A percentile compares a stretch with the other conserved stretches of the same genome.
These are phyloP conservation scores for Monosporascus cannonballus DNA, from an alignment of 2,329 filamentous ascomycete species.

Conservation along the genomic window DNA sequence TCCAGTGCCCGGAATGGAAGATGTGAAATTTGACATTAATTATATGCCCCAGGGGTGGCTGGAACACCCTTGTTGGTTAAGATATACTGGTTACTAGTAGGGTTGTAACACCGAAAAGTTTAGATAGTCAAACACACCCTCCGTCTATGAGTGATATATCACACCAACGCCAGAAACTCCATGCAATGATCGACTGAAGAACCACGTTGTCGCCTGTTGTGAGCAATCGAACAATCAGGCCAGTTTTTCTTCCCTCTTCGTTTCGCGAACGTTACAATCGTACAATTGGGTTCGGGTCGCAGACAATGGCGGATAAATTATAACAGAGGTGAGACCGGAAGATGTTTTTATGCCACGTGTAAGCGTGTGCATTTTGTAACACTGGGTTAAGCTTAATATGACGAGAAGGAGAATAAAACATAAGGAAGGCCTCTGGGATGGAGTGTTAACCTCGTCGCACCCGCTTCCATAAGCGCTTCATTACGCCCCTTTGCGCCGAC, in stretches of 20 bases:
- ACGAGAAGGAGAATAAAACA: neutral
- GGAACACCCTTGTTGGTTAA: too few species aligned
- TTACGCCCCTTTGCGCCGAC: conserved; percentile 45
- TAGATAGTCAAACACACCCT: too few species aligned
- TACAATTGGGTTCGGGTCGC: neutral
- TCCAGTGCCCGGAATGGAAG: too few species aligned
- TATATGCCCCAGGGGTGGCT: too few species aligned
- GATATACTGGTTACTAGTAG: too few species aligned
- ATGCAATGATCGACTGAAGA: neutral
- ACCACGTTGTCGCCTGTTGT: neutral
- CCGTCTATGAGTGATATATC: neutral
- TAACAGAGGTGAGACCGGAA: neutral
- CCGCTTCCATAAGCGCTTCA: conserved; percentile 60
- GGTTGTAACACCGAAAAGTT: too few species aligned
- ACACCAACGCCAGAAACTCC: neutral
- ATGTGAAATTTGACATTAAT: too few species aligned
- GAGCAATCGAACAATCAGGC: neutral
- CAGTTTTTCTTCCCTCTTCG: neutral
- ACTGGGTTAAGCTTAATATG: neutral
- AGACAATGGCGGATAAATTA: neutral
- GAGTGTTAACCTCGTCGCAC: conserved; percentile 37
- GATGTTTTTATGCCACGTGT: too few species aligned
- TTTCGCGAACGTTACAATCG: neutral
- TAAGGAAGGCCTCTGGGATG: neutral
- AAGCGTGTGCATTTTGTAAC: too few species aligned